Percentiles rank a stretch among this genome's conserved stretches.
Evolutionary conservation across 2,329 filamentous ascomycete species (phyloP).

Genomic region (Chrysoporthe austroafricana): DNA sequence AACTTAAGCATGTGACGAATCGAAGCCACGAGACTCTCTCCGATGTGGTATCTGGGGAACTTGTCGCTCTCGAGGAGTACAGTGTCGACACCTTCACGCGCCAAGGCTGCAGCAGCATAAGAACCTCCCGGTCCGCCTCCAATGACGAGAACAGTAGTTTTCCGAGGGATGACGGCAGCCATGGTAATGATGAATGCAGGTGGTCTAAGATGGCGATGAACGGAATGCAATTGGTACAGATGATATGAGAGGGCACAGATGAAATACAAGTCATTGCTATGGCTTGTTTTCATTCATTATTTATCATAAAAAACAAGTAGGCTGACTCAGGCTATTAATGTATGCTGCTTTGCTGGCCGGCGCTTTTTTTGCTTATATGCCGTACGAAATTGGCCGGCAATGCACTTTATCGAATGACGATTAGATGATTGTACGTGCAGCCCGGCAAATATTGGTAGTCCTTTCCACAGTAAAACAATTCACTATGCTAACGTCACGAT

Average conservation of each 20-base stretch:
- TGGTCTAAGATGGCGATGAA: neutral
- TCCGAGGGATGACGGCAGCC: neutral
- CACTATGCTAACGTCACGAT: too few relatives aligned
- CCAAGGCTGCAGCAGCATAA: conserved; percentile 46
- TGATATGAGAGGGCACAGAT: neutral
- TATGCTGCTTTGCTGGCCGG: neutral
- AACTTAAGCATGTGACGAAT: conserved; percentile 49
- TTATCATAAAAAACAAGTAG: too few relatives aligned
- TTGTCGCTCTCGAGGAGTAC: conserved; percentile 50
- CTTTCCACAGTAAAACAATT: neutral
- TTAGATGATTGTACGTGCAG: neutral
- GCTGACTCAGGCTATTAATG: neutral
- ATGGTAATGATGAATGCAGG: neutral
- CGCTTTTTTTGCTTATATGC: neutral
- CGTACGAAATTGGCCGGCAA: neutral
- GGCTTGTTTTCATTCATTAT: too few relatives aligned
- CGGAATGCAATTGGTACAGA: neutral
- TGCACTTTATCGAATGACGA: neutral
- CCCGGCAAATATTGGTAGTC: neutral
- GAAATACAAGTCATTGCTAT: too few relatives aligned
- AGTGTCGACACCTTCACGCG: conserved; percentile 48
- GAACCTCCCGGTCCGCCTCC: conserved; percentile 52
- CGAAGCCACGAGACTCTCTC: conserved; percentile 43
- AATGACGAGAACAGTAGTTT: conserved; percentile 44
- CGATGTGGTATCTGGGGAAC: conserved; percentile 42